Base-by-base conservation (phyloP, 352 stramenopile species). In the Pythium volutum region DNA sequence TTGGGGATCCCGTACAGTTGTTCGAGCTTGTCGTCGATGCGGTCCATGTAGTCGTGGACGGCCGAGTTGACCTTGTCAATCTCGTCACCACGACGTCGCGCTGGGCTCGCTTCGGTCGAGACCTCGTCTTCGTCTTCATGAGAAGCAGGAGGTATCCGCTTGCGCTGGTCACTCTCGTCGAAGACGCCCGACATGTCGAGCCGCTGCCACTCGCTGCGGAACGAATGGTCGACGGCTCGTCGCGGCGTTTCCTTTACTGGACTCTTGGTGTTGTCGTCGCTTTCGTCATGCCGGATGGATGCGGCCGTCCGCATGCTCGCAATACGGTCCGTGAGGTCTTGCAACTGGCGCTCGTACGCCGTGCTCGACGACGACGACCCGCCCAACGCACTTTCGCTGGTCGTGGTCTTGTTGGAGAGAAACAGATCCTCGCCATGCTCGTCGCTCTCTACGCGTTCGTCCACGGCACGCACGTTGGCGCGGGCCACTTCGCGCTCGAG, bases 21-120 rank as follows among this genome's bases (percentile, higher is more conserved):
- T 46, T 75, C 79, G 23, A 91, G 70, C 55, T 91, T 91, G 39
- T 89, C 76, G 67, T 91, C 79, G 39, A 91, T 91, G 20, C 78
- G 72, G 53, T 91, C 77, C 79, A 91, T 91, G 78, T 91, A 91
- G 51, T 88, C 78, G 53, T 88, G 78, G 23, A 91, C 79, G 1
- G 74, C 73, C 20, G 70, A 68, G 55, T 91, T 87, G 16, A 91
- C 76, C 59, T 88, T 89, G 42, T 91, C 77, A 45, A 89, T 76
- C 45, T 88, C 78, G 23, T 75, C 64, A 38, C 63, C 60, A 0
- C 74, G 27, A 12, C 46, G 23, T 20, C 46, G 46, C 6, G 46
- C 25, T 12, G 46, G 46, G 20, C 70, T 38, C 16, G 23, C 11
- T 29, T 31, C 43, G 4, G 18, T 15, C 7, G 43, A 25, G n/a